Base-by-base conservation (phyloP, 2,329 filamentous ascomycete genomes). In the Penicillium sp. region DNA sequence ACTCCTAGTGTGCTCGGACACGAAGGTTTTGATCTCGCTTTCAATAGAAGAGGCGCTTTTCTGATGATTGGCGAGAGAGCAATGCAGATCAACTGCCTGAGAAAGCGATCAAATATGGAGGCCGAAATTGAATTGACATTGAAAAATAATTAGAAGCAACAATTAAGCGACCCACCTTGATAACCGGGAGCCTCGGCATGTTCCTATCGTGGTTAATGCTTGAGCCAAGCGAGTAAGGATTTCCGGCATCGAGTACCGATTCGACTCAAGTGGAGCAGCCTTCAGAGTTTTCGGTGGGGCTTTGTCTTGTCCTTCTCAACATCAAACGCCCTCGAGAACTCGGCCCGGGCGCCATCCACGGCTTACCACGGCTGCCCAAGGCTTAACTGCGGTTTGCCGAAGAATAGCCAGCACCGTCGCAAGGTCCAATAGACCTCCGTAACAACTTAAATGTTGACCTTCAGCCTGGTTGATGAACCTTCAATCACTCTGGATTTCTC, bases 111-210 rank as follows among this genome's bases (percentile, higher is more conserved):
- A 2, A 20, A 29, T 46, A 21, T 39, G 9, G n/a, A 44, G 9
- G 9, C 7, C 45, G 34, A 36, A n/a, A 39, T 18, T 21, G 33
- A 27, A 29, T 13, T 27, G 42, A 32, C 20, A 49, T 36, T 26
- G 45, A 36, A 36, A 41, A 27, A 26, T 26, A 50, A 45, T 46
- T 32, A 20, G 7, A 10, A 18, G 36, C 30, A 47, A 32, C 36
- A 26, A 17, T 26, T 10, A 18, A 24, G 23, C n/a, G 54, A 49
- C 39, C 54, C 54, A 57, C 54, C 41, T 48, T 39, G 41, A 50
- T 57, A 50, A 20, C 51, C 48, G 54, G 30, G 15, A 37, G 39
- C 54, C 54, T 54, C 51, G 54, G 54, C 34, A 37, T 17, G 7
- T 51, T 40, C 47, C 47, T 48, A 49, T n/a, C 26, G n/a, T 24